Conservation (phyloP, 2,329 filamentous ascomycete species). For the Tolypocladium nubicola region DNA sequence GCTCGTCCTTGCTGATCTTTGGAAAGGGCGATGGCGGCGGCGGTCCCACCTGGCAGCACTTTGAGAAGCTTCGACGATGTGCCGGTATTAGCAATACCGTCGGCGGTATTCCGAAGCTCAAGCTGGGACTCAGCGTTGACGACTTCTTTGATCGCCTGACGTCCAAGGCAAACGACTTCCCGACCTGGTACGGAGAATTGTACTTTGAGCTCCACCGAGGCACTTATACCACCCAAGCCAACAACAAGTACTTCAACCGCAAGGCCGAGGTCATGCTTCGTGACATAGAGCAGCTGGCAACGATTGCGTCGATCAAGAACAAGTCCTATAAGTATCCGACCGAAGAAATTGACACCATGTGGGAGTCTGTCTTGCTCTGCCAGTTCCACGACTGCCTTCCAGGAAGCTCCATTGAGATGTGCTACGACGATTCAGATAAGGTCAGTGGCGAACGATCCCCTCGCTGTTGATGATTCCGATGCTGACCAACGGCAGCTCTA, state of each 20-base stretch:
- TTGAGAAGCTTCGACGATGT: conserved; percentile 89
- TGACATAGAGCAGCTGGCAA: conserved; percentile 80
- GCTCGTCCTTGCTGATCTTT: conserved; percentile 83
- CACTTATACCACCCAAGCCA: conserved; percentile 93
- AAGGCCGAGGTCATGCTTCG: conserved; percentile 75
- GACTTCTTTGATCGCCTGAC: conserved; percentile 86
- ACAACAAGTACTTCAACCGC: conserved; percentile 93
- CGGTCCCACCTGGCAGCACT: conserved; percentile 84
- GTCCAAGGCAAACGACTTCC: conserved; percentile 66
- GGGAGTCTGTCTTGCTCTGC: conserved; percentile 83
- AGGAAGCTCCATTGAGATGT: conserved; percentile 94
- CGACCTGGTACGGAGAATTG: conserved; percentile 95
- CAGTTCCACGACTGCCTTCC: conserved; percentile 98
- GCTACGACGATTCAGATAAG: conserved; percentile 89
- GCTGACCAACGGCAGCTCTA: conserved; percentile 50
- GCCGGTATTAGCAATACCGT: conserved; percentile 84
- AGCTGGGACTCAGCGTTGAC: conserved; percentile 82
- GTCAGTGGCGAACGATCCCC: conserved; percentile 22
- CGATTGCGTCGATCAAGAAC: conserved; percentile 67
- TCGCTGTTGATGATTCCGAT: background rate
- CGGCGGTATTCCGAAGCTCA: conserved; percentile 69
- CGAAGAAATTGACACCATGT: conserved; percentile 88
- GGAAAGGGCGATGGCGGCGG: conserved; percentile 95
- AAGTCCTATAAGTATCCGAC: conserved; percentile 82
- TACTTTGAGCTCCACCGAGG: conserved; percentile 97